These are phyloP conservation scores for Rhododendron molle DNA, from an alignment of 148 eudicot species.

Conservation along the genomic window DNA sequence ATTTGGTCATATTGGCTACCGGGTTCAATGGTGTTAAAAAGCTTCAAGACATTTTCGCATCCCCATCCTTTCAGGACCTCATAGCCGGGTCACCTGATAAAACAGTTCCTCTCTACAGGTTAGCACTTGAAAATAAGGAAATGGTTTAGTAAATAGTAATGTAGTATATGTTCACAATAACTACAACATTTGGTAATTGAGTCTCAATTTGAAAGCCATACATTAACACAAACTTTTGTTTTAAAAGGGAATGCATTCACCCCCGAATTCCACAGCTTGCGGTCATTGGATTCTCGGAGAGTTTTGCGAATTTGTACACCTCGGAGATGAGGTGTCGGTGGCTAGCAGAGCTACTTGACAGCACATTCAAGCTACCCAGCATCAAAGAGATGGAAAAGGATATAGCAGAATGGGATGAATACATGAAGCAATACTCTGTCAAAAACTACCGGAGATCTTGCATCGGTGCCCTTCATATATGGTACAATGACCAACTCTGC, in stretches of 20 bases:
- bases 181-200: not conserved
- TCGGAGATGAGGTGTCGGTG: slow-evolving; percentile 57
- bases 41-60: slow-evolving; percentile 38
- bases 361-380: slow-evolving; percentile 52
- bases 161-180: not conserved
- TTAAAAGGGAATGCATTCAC: slow-evolving; percentile 60
- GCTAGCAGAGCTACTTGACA: slow-evolving; percentile 55
- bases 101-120: slow-evolving; percentile 55
- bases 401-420: slow-evolving; percentile 40
- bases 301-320: slow-evolving; percentile 46
- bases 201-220: not conserved
- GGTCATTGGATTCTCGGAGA: slow-evolving; percentile 54
- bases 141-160: not conserved
- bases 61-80: slow-evolving; percentile 26
- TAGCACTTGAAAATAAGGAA: not conserved
- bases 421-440: slow-evolving; percentile 33
- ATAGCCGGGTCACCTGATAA: slow-evolving; percentile 26
- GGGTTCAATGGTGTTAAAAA: slow-evolving; percentile 54
- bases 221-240: not conserved
- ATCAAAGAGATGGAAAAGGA: slow-evolving; percentile 60
- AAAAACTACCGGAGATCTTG: slow-evolving; percentile 45
- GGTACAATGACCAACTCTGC: slow-evolving; percentile 66
- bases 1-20: slow-evolving; percentile 61
- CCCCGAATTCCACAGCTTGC: slow-evolving; percentile 74
- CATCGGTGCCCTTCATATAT: slow-evolving; percentile 45